Percentiles rank a stretch among this genome's conserved stretches.
Evolutionary conservation across 148 eudicot species (phyloP).

Genomic region (Cornus kousa): DNA sequence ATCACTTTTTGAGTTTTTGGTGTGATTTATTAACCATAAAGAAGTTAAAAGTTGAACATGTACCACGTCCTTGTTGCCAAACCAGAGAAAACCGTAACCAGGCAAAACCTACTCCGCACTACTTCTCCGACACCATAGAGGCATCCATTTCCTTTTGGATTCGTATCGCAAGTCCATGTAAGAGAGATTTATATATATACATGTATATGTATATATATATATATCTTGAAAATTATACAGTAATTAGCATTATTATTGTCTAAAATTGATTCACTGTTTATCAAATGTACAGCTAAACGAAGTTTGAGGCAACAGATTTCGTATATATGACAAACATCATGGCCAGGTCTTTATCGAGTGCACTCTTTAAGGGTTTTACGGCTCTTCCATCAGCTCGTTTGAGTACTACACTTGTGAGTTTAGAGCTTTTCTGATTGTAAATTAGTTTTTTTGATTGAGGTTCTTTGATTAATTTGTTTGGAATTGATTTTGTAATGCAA

Average conservation of each 20-base stretch:
- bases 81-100: neutral
- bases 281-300: neutral
- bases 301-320: neutral
- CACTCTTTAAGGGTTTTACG: conserved; percentile 39
- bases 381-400: conserved; percentile 40
- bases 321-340: conserved; percentile 6
- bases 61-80: too few relatives aligned
- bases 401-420: conserved; percentile 33
- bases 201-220: too few relatives aligned
- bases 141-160: too few relatives aligned
- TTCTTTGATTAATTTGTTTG: neutral
- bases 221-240: too few relatives aligned
- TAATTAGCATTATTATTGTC: neutral
- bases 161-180: too few relatives aligned
- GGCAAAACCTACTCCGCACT: too few relatives aligned
- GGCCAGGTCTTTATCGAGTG: conserved; percentile 52
- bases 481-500: neutral
- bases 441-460: neutral
- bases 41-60: too few relatives aligned
- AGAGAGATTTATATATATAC: too few relatives aligned
- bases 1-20: too few relatives aligned
- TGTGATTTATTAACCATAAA: too few relatives aligned
- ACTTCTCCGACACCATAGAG: too few relatives aligned
- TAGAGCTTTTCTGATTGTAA: neutral
- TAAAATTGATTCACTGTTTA: neutral